These are phyloP conservation scores for Linnemannia zychae DNA, from an alignment of 192 early-diverging fungal species.

Conservation along the genomic window DNA sequence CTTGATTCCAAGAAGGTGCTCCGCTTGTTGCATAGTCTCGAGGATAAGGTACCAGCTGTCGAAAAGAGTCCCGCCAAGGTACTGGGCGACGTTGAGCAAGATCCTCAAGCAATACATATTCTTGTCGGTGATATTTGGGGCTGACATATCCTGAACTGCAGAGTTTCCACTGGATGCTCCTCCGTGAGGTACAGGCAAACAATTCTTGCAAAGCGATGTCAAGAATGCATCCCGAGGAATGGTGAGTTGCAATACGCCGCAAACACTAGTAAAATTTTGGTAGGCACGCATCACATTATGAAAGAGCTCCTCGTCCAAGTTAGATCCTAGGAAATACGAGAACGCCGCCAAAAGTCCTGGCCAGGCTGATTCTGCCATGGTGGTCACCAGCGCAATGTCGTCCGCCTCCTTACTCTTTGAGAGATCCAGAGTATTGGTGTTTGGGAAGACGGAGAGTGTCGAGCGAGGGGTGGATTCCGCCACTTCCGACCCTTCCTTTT, in stretches of 20 bases:
- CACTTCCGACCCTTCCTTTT: constrained; percentile 18
- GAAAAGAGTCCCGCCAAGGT: constrained; percentile 80
- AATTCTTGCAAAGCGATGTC: constrained; percentile 84
- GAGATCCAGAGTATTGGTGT: constrained; percentile 48
- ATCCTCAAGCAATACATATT: constrained; percentile 85
- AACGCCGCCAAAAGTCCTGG: constrained; percentile 82
- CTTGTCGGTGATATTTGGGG: constrained; percentile 72
- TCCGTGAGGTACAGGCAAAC: constrained; percentile 75
- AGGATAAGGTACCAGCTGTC: constrained; percentile 90
- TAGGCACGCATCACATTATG: constrained; percentile 75
- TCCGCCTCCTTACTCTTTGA: constrained; percentile 43
- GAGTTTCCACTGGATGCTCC: constrained; percentile 29
- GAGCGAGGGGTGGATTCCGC: background rate
- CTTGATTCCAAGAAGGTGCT: constrained; percentile 76
- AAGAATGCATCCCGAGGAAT: constrained; percentile 91
- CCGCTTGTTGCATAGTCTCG: constrained; percentile 90
- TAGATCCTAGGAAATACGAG: constrained; percentile 80
- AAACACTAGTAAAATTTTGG: constrained; percentile 81
- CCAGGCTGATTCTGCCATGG: constrained; percentile 88
- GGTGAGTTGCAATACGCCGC: constrained; percentile 83
- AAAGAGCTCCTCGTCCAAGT: constrained; percentile 90
- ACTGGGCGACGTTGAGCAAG: constrained; percentile 78
- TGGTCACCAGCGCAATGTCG: constrained; percentile 73
- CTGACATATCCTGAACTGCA: constrained; percentile 17
- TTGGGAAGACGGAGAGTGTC: constrained; percentile 24